phyloP scores from a whole-genome alignment of 2,329 filamentous ascomycete species.

The Cladophialophora chaetospira region DNA sequence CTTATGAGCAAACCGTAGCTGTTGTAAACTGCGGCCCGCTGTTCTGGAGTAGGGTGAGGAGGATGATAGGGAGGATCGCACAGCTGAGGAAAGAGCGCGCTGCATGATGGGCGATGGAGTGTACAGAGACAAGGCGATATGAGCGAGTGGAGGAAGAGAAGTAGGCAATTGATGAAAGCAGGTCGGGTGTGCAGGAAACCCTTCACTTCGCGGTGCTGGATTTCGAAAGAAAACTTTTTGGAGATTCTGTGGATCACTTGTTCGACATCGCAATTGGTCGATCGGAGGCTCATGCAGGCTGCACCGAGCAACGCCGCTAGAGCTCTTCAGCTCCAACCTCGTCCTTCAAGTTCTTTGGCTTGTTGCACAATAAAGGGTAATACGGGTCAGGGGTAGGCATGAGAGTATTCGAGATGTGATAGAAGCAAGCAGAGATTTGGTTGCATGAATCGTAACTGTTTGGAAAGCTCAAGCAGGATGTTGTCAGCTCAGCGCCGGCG shows the following conservation, averaged over 20 bases:
- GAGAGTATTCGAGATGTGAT: neutral
- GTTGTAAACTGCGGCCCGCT: constrained; percentile 71
- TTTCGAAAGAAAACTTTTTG: constrained; percentile 31
- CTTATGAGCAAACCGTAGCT: constrained; percentile 85
- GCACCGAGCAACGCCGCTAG: neutral
- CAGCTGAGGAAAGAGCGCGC: constrained; percentile 82
- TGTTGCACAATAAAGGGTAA: too few relatives aligned
- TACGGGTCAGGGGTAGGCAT: too few relatives aligned
- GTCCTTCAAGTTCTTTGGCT: too few relatives aligned
- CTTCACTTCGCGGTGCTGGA: constrained; percentile 34
- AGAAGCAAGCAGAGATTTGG: neutral
- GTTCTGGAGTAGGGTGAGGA: constrained; percentile 59
- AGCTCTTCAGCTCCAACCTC: too few relatives aligned
- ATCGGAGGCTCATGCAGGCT: neutral
- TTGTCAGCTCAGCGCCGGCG: neutral
- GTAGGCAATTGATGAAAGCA: constrained; percentile 36
- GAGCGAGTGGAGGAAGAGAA: constrained; percentile 19
- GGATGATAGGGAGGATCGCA: constrained; percentile 77
- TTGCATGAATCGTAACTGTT: neutral
- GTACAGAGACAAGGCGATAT: constrained; percentile 34
- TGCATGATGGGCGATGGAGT: constrained; percentile 70
- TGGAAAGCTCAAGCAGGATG: neutral
- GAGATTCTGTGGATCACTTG: constrained; percentile 16
- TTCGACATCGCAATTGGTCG: neutral
- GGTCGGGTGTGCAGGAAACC: constrained; percentile 35